phyloP scores from a whole-genome alignment of 2,329 filamentous ascomycete species.

The Phialemonium atrogriseum region DNA sequence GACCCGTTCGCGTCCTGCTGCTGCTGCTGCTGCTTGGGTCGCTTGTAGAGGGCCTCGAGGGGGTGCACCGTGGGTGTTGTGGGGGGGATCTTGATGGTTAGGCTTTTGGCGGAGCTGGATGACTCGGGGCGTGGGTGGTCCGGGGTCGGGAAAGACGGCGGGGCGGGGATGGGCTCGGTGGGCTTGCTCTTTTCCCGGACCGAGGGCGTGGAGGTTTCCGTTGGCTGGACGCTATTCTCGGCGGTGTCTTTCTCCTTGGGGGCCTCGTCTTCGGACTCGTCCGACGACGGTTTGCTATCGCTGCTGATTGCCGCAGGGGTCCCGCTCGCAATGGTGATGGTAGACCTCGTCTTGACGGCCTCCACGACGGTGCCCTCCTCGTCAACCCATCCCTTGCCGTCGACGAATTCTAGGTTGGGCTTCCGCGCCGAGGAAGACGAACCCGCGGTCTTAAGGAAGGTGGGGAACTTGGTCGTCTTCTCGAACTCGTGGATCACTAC shows the following conservation, averaged over 20 bases:
- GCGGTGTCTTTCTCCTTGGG: slow-evolving; percentile 13
- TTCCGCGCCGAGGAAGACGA: slow-evolving; percentile 30
- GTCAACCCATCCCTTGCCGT: slow-evolving; percentile 85
- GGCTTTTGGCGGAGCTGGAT: slow-evolving; percentile 37
- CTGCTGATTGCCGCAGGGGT: slow-evolving; percentile 8
- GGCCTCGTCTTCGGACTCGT: slow-evolving; percentile 12
- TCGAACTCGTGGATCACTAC: slow-evolving; percentile 82
- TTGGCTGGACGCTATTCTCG: slow-evolving; percentile 3
- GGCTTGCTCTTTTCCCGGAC: slow-evolving; percentile 6
- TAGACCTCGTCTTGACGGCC: slow-evolving; percentile 32
- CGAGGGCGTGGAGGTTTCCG: slow-evolving; percentile 9
- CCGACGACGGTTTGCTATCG: too few relatives aligned
- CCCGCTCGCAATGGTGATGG: slow-evolving; percentile 14
- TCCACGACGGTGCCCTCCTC: slow-evolving; percentile 70
- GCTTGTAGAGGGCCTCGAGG: slow-evolving; percentile 87
- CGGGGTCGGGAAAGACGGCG: slow-evolving; percentile 15
- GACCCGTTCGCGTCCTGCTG: slow-evolving; percentile 25
- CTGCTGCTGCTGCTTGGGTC: too few relatives aligned
- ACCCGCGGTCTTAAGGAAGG: slow-evolving; percentile 60
- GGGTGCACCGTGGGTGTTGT: slow-evolving; percentile 61
- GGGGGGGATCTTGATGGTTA: slow-evolving; percentile 49
- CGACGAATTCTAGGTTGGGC: slow-evolving; percentile 57
- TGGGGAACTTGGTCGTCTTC: slow-evolving; percentile 73
- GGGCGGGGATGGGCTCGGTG: slow-evolving; percentile 8
- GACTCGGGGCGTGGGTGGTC: slow-evolving; percentile 37